A percentile compares a stretch with the other conserved stretches of the same genome.
Evolutionary conservation across 1,139 yeast genomes (phyloP).

Genomic region (Petasospora fabianii): DNA sequence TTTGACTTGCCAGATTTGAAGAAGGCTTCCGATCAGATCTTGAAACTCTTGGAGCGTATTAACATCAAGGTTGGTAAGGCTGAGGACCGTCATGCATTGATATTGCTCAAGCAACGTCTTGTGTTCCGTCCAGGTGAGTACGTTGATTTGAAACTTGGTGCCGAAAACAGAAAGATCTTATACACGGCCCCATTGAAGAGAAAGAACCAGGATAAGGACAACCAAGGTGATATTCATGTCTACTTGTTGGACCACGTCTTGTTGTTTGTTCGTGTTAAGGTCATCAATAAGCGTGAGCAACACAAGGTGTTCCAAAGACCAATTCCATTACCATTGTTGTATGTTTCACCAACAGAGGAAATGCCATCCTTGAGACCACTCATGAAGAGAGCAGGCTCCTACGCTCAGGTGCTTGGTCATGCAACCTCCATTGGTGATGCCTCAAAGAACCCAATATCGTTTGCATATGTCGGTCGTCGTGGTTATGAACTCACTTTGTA

Average conservation of each 20-base stretch:
- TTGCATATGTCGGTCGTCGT: constrained; percentile 44
- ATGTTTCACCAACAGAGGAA: constrained; percentile 74
- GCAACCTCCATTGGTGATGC: constrained; percentile 12
- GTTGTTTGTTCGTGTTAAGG: constrained; percentile 79
- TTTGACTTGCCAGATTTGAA: constrained; percentile 65
- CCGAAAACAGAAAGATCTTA: constrained; percentile 72
- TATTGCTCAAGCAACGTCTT: constrained; percentile 76
- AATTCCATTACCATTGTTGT: constrained; percentile 80
- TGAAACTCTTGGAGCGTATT: constrained; percentile 72
- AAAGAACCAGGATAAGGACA: constrained; percentile 75
- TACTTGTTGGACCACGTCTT: constrained; percentile 87
- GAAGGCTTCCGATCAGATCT: constrained; percentile 72
- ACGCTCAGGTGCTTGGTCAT: constrained; percentile 38
- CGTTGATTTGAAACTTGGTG: constrained; percentile 79
- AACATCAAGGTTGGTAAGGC: constrained; percentile 93
- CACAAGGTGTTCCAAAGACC: constrained; percentile 92
- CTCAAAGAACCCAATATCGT: constrained; percentile 30
- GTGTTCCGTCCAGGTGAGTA: constrained; percentile 80
- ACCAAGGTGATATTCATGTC: constrained; percentile 66
- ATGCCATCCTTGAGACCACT: constrained; percentile 57
- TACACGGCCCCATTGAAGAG: constrained; percentile 76
- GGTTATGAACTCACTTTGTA: constrained; percentile 61
- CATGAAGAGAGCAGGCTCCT: constrained; percentile 35
- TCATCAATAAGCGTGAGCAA: constrained; percentile 86
- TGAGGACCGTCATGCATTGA: constrained; percentile 86